These are phyloP conservation scores for Crotalaria pallida DNA, from an alignment of 306 rosid species.

Conservation along the genomic window DNA sequence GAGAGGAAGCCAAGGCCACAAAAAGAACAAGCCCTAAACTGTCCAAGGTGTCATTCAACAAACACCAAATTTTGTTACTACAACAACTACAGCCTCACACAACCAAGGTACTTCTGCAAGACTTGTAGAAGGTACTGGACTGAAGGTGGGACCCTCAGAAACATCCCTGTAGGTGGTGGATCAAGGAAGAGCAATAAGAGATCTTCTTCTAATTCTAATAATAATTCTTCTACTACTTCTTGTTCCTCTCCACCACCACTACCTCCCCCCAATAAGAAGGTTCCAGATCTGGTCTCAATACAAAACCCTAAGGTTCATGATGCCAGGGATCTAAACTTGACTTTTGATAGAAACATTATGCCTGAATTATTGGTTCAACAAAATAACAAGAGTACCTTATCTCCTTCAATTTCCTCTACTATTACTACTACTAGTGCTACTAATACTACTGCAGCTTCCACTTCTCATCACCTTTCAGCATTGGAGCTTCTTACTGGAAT, in stretches of 20 bases:
- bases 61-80: slow-evolving; percentile 88
- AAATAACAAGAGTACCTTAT: slow-evolving; percentile 8
- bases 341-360: slow-evolving; percentile 23
- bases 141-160: slow-evolving; percentile 77
- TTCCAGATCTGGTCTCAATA: slow-evolving; percentile 37
- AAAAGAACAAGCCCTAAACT: slow-evolving; percentile 59
- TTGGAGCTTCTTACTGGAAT: slow-evolving; percentile 63
- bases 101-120: slow-evolving; percentile 85
- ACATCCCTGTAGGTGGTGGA: slow-evolving; percentile 87
- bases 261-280: slow-evolving; percentile 24
- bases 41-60: slow-evolving; percentile 78
- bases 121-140: slow-evolving; percentile 93
- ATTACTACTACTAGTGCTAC: not conserved
- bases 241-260: slow-evolving; percentile 4
- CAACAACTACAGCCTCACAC: slow-evolving; percentile 84
- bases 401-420: slow-evolving; percentile 10
- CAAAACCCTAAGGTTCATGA: slow-evolving; percentile 35
- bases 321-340: slow-evolving; percentile 63
- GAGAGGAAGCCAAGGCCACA: slow-evolving; percentile 54
- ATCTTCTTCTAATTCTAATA: slow-evolving; percentile 22
- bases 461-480: slow-evolving; percentile 49
- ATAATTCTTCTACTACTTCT: too few species aligned
- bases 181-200: slow-evolving; percentile 82
- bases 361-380: slow-evolving; percentile 32
- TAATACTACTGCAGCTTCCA: not conserved